These are phyloP conservation scores for Noccaea bulbosa DNA, from an alignment of 345 rosid species.

Conservation along the genomic window DNA sequence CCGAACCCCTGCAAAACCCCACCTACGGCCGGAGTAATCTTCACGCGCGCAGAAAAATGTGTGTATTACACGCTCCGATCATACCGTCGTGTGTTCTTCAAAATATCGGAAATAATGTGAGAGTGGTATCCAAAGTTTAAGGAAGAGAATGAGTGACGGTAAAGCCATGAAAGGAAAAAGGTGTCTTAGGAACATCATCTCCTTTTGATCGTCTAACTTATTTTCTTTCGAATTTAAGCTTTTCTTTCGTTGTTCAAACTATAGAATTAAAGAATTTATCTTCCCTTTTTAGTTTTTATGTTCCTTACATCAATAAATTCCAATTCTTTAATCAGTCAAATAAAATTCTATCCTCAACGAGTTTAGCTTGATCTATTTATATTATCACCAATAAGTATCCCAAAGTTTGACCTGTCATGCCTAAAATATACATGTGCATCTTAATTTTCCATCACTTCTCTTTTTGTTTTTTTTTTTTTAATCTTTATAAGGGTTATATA, in stretches of 20 bases:
- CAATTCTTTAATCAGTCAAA: too few species aligned
- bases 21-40: neutral
- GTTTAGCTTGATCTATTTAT: too few species aligned
- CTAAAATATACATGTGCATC: too few species aligned
- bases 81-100: neutral
- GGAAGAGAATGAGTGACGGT: conserved; percentile 21
- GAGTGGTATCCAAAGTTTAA: conserved; percentile 2
- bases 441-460: too few species aligned
- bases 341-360: too few species aligned
- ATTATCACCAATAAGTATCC: too few species aligned
- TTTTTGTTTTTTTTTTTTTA: too few species aligned
- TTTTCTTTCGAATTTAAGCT: neutral
- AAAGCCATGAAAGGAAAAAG: conserved; percentile 19
- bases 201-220: neutral
- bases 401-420: too few species aligned
- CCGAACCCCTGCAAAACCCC: conserved; percentile 6
- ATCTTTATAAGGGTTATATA: neutral
- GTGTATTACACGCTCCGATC: neutral
- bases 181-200: conserved; percentile 14
- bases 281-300: too few species aligned
- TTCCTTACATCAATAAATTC: too few species aligned
- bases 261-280: neutral
- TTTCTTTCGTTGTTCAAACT: too few species aligned
- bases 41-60: neutral
- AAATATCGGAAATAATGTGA: neutral